Evolutionary conservation across 768 basidiomycete species (phyloP).

Genomic region (Suillus discolor): DNA sequence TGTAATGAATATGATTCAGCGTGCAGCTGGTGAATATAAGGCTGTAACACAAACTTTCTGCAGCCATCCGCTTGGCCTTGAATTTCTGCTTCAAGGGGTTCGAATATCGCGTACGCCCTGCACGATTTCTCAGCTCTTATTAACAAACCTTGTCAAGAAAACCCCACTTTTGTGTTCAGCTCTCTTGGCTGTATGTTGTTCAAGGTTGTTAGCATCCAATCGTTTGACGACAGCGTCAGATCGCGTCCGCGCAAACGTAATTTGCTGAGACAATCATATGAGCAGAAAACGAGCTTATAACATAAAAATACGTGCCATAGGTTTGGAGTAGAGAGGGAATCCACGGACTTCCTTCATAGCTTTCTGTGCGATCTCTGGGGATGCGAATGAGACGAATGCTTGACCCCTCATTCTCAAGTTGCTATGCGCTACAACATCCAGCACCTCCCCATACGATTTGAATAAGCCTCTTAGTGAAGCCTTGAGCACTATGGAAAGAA

Average conservation of each 20-base stretch:
- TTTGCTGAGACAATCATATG: constrained; percentile 62
- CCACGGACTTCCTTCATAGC: constrained; percentile 92
- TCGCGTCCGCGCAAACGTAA: constrained; percentile 86
- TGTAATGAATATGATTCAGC: constrained; percentile 27
- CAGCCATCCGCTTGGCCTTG: constrained; percentile 76
- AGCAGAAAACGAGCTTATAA: constrained; percentile 7
- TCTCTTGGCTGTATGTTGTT: constrained; percentile 73
- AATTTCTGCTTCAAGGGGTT: constrained; percentile 92
- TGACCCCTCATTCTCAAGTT: constrained; percentile 98
- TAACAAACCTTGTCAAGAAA: background rate
- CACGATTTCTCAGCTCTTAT: background rate
- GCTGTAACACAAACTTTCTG: constrained; percentile 57
- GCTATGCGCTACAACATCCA: constrained; percentile 93
- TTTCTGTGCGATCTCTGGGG: constrained; percentile 78
- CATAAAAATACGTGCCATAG: constrained; percentile 67
- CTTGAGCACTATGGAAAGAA: constrained; percentile 68
- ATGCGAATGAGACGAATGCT: constrained; percentile 93
- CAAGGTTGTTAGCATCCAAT: constrained; percentile 65
- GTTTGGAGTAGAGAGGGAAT: constrained; percentile 95
- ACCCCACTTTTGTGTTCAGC: constrained; percentile 83
- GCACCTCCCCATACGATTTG: constrained; percentile 89
- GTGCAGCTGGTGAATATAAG: constrained; percentile 8
- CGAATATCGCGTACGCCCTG: constrained; percentile 81
- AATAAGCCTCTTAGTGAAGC: constrained; percentile 86
- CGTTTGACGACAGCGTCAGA: constrained; percentile 90